Base-by-base conservation (phyloP, 192 early-diverging fungal species). In the Tieghemiomyces parasiticus region DNA sequence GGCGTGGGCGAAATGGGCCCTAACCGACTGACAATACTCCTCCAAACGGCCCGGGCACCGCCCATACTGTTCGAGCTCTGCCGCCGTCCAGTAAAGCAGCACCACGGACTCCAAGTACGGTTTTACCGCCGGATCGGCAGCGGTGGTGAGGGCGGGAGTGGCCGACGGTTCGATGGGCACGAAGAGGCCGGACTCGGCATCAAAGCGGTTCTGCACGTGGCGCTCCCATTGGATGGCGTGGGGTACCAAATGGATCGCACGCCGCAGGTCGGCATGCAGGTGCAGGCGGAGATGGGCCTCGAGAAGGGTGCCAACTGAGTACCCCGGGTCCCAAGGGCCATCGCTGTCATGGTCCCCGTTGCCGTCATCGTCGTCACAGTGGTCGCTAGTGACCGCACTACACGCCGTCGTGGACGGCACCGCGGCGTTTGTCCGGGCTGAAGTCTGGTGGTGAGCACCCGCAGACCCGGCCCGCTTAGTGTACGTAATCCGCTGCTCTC, bases 181-280 rank as follows among this genome's bases (percentile, higher is more conserved):
- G 33, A 58, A 58, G n/a, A 58, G n/a, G 13, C 55, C 55, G 33
- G 34, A 34, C 19, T 38, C n/a, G 33, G 33, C 28, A 35, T 58
- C 55, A 28, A 38, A 58, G 33, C 55, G 55, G 33, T 58, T 58
- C 20, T n/a, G 33, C 19, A 58, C 35, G n/a, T 35, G 34, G 22
- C 55, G 55, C 22, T 38, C 34, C 55, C 55, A 58, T 12, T 26
- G 35, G 4, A 58, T 31, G 26, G 35, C 20, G 35, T 35, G 55
- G 19, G 16, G 8, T n/a, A 38, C n/a, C 1, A 34, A 20, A 6
- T 19, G 3, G 4, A n/a, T 25, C 9, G 35, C 35, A 3, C 13
- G 33, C 35, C n/a, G 34, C 19, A 58, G 33, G 34, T n/a, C 20
- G 2, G 55, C 16, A 30, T 58, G 55, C 2, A 58, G 32, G 32